Percentiles rank a stretch among this genome's conserved stretches.
phyloP scores from a whole-genome alignment of 495 filamentous ascomycete species.

The Bryoglossum gracile region DNA sequence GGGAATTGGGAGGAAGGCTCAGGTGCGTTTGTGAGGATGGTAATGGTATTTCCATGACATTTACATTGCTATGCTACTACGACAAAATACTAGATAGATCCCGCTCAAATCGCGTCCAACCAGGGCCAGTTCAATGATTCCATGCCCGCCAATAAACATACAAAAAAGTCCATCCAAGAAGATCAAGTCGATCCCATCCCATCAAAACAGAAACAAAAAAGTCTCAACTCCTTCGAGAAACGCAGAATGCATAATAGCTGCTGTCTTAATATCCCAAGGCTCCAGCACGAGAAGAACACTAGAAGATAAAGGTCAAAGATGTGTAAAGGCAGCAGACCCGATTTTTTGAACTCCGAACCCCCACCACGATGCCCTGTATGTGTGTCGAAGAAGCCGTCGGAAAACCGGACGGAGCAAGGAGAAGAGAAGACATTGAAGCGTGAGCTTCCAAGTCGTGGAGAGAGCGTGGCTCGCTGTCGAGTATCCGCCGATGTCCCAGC shows the following conservation, averaged over 20 bases:
- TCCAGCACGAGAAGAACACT: neutral
- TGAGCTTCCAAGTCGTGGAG: too few relatives aligned
- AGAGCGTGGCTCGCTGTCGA: neutral
- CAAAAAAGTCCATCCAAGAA: neutral
- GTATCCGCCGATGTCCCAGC: conserved; percentile 1
- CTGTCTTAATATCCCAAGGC: neutral
- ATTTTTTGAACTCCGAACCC: conserved; percentile 18
- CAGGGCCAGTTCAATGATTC: too few relatives aligned
- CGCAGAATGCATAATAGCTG: neutral
- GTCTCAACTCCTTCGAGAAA: neutral
- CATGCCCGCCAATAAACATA: conserved; percentile 3
- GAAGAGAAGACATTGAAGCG: too few relatives aligned
- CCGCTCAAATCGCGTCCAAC: too few relatives aligned
- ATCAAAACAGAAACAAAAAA: neutral
- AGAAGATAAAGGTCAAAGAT: neutral
- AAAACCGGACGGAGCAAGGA: neutral
- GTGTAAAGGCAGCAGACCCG: neutral
- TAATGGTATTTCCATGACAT: neutral
- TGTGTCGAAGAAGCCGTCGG: neutral
- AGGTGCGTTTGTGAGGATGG: too few relatives aligned
- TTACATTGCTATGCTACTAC: conserved; percentile 1
- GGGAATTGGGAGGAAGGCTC: too few relatives aligned
- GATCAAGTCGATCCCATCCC: neutral
- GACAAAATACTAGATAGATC: too few relatives aligned
- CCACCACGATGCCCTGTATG: conserved; percentile 1